Conservation (phyloP, 176 grass and related monocot species). For the Bonia amplexicaulis region DNA sequence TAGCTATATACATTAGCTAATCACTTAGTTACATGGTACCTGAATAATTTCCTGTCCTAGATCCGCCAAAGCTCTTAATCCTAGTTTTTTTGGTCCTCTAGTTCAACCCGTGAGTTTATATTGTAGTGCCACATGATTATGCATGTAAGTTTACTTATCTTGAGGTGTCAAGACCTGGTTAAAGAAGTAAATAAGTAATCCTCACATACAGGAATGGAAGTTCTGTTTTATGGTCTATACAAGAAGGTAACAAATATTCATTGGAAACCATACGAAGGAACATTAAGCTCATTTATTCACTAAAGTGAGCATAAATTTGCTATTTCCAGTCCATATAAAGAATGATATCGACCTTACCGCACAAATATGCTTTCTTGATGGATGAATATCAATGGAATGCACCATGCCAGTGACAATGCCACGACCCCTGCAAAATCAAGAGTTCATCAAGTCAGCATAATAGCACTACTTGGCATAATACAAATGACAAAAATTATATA, state of each 20-base stretch:
- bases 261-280: background rate
- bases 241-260: background rate
- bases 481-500: background rate
- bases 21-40: background rate
- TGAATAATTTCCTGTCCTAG: background rate
- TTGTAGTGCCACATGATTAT: background rate
- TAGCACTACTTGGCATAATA: background rate
- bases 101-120: background rate
- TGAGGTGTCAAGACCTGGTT: background rate
- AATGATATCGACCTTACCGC: slow-evolving; percentile 41
- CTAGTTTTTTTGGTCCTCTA: background rate
- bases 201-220: background rate
- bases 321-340: background rate
- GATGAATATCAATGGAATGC: slow-evolving; percentile 88
- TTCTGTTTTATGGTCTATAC: background rate
- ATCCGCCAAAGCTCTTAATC: background rate
- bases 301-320: background rate
- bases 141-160: background rate
- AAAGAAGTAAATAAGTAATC: background rate
- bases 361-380: slow-evolving; percentile 92
- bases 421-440: slow-evolving; percentile 46
- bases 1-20: background rate
- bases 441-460: slow-evolving; percentile 14
- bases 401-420: slow-evolving; percentile 54
- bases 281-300: background rate